Conservation (phyloP, 2,329 filamentous ascomycete species). For the Sordariomycetes sp. region DNA sequence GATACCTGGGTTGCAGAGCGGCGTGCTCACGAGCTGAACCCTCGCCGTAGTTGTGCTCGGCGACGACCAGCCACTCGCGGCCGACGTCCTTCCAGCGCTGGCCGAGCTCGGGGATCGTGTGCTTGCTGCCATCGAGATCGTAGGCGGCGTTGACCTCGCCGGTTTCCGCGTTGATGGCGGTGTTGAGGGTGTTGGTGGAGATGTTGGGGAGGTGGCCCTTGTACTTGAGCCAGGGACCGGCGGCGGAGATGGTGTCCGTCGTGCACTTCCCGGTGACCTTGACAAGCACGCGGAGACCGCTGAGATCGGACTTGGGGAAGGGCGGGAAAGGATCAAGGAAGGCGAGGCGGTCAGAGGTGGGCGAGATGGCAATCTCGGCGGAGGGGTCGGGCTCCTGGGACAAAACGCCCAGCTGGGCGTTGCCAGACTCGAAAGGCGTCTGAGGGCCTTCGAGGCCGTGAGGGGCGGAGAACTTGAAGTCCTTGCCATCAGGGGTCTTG, state of each 20-base stretch:
- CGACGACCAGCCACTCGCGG: slow-evolving; percentile 84
- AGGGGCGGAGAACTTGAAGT: slow-evolving; percentile 79
- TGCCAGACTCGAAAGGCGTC: slow-evolving; percentile 67
- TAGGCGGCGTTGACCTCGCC: slow-evolving; percentile 89
- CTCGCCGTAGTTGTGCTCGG: slow-evolving; percentile 96
- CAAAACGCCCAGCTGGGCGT: slow-evolving; percentile 63
- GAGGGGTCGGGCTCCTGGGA: slow-evolving; percentile 62
- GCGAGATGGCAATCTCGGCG: slow-evolving; percentile 68
- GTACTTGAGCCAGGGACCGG: slow-evolving; percentile 97
- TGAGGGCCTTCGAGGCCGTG: slow-evolving; percentile 56
- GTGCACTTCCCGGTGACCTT: slow-evolving; percentile 98
- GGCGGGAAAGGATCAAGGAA: slow-evolving; percentile 81
- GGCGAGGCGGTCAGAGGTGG: slow-evolving; percentile 82
- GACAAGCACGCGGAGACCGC: slow-evolving; percentile 76
- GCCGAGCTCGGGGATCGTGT: slow-evolving; percentile 81
- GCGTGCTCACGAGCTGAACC: slow-evolving; percentile 85
- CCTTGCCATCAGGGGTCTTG: slow-evolving; percentile 66
- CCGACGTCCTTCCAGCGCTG: slow-evolving; percentile 69
- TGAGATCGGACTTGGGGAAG: slow-evolving; percentile 70
- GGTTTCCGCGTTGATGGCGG: slow-evolving; percentile 84
- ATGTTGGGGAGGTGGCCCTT: slow-evolving; percentile 99
- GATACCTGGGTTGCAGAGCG: slow-evolving; percentile 81
- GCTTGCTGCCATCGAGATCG: slow-evolving; percentile 66
- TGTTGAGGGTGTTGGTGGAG: slow-evolving; percentile 92
- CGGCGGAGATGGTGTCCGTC: slow-evolving; percentile 95